Conservation (phyloP, 1,139 yeast genomes). For the Kodamaea ohmeri region DNA sequence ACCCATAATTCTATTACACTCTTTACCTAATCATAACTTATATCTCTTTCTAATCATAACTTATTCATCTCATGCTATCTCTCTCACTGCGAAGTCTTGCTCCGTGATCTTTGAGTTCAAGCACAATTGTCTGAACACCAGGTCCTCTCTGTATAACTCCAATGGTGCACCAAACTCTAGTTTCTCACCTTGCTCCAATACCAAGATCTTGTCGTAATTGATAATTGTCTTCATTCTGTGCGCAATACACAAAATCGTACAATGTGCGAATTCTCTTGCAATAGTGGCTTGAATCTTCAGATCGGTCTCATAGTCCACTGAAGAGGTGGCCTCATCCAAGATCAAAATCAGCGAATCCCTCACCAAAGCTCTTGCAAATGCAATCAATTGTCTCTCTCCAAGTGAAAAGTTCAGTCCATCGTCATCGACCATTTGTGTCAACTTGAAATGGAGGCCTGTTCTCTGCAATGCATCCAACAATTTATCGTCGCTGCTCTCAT, state of each 20-base stretch:
- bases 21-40: no score
- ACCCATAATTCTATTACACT: no score
- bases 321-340: constrained; percentile 44
- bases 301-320: constrained; percentile 46
- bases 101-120: constrained; percentile 25
- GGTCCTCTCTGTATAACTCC: constrained; percentile 22
- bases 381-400: constrained; percentile 42
- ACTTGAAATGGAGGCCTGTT: constrained; percentile 51
- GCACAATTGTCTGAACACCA: constrained; percentile 36
- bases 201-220: constrained; percentile 37
- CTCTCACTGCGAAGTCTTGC: constrained; percentile 13
- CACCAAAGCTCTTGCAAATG: constrained; percentile 43
- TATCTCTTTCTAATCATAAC: background rate
- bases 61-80: background rate
- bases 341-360: constrained; percentile 37
- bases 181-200: constrained; percentile 31
- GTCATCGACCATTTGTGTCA: constrained; percentile 38
- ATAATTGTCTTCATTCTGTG: constrained; percentile 41
- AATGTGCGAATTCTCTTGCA: constrained; percentile 31
- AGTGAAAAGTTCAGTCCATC: constrained; percentile 41
- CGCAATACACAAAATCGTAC: constrained; percentile 43
- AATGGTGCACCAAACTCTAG: constrained; percentile 27
- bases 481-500: constrained; percentile 28
- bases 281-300: constrained; percentile 38
- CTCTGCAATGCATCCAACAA: constrained; percentile 38